Conservation (phyloP, 1,284 basidiomycete genomes). For the Thelephora terrestris region DNA sequence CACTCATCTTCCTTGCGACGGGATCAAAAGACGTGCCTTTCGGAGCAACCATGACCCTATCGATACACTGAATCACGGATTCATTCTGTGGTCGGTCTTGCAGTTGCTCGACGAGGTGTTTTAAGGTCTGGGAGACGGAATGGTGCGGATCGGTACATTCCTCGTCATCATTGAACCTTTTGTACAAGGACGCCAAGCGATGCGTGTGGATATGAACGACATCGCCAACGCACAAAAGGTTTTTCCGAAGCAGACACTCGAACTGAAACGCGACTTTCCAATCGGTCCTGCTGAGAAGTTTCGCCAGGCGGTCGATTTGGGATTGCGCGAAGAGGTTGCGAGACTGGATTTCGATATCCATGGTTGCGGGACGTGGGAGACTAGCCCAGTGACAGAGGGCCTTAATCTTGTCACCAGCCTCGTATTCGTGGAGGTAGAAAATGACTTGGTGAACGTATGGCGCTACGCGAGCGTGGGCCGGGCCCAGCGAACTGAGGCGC, state of each 20-base stretch:
- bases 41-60: slow-evolving; percentile 13
- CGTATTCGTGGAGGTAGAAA: slow-evolving; percentile 36
- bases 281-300: slow-evolving; percentile 30
- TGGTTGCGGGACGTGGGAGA: slow-evolving; percentile 27
- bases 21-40: slow-evolving; percentile 4
- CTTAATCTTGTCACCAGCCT: slow-evolving; percentile 36
- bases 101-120: slow-evolving; percentile 35
- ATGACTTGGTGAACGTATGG: slow-evolving; percentile 60
- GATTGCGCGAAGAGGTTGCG: slow-evolving; percentile 39
- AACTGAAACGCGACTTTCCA: slow-evolving; percentile 65
- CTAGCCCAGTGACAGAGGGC: slow-evolving; percentile 44
- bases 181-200: neutral
- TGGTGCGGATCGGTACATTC: neutral
- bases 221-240: slow-evolving; percentile 46
- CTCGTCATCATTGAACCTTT: neutral
- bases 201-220: slow-evolving; percentile 11
- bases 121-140: neutral
- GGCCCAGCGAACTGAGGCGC: slow-evolving; percentile 43
- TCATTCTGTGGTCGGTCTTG: slow-evolving; percentile 30
- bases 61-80: slow-evolving; percentile 39
- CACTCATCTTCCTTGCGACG: slow-evolving; percentile 6
- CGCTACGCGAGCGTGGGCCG: slow-evolving; percentile 42
- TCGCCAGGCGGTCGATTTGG: slow-evolving; percentile 34
- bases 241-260: slow-evolving; percentile 52
- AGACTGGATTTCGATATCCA: slow-evolving; percentile 35